Percentiles rank a stretch among this genome's conserved stretches.
These are phyloP conservation scores for Paecilomyces sp. DNA, from an alignment of 2,329 filamentous ascomycete genomes.

Conservation along the genomic window DNA sequence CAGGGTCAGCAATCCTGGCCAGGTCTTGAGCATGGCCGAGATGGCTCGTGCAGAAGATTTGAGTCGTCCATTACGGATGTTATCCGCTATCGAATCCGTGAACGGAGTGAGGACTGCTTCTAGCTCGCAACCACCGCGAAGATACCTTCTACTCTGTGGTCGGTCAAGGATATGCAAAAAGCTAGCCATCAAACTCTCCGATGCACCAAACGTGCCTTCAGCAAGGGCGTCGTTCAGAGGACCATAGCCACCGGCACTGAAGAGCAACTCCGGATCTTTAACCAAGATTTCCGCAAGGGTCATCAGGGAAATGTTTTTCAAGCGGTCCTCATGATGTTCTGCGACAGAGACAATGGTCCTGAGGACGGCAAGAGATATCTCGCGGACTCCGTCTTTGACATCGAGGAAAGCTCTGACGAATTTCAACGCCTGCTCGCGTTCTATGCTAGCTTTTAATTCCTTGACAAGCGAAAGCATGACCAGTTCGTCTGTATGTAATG, in stretches of 20 bases:
- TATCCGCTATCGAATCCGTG: conserved; percentile 64
- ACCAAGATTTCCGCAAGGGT: conserved; percentile 89
- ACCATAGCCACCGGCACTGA: conserved; percentile 75
- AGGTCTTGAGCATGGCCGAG: conserved; percentile 80
- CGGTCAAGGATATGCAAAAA: conserved; percentile 85
- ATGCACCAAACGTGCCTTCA: conserved; percentile 85
- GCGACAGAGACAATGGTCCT: conserved; percentile 87
- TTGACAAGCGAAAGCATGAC: conserved; percentile 91
- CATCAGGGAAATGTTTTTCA: conserved; percentile 85
- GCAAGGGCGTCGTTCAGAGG: conserved; percentile 86
- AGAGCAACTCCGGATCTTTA: conserved; percentile 71
- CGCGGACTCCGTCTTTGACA: conserved; percentile 82
- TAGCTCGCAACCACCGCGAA: conserved; percentile 83
- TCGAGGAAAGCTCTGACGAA: conserved; percentile 93
- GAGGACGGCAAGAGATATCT: conserved; percentile 80
- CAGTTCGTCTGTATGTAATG: conserved; percentile 83
- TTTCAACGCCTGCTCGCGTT: conserved; percentile 93
- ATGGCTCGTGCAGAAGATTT: conserved; percentile 92
- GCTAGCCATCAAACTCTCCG: conserved; percentile 79
- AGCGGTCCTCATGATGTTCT: conserved; percentile 74
- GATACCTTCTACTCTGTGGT: conserved; percentile 69
- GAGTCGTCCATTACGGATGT: conserved; percentile 55
- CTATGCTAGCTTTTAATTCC: conserved; percentile 92
- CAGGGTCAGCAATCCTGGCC: conserved; percentile 83
- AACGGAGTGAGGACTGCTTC: conserved; percentile 88